Conservation (phyloP, 1,284 basidiomycete genomes). For the Schizophyllum amplum region DNA sequence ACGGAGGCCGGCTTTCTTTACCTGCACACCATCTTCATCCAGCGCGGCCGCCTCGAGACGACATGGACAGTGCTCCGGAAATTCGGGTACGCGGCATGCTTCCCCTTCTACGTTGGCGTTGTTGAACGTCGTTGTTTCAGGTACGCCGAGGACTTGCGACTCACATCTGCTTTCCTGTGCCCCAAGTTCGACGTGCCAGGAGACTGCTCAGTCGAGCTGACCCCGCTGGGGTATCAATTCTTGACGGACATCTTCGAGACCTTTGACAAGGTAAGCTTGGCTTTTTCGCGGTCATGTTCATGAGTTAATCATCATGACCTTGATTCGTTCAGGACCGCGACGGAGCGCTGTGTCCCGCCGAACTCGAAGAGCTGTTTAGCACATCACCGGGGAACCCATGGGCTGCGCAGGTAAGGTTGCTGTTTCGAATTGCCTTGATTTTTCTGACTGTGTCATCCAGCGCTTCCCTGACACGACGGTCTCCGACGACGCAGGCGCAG, state of each 20-base stretch:
- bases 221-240: slow-evolving; percentile 91
- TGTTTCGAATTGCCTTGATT: no score
- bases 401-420: no score
- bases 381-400: slow-evolving; percentile 96
- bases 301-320: neutral
- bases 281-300: neutral
- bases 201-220: slow-evolving; percentile 94
- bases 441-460: no score
- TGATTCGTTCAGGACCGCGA: slow-evolving; percentile 94
- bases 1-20: slow-evolving; percentile 94
- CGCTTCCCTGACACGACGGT: slow-evolving; percentile 89
- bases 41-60: slow-evolving; percentile 92
- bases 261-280: slow-evolving; percentile 76
- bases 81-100: slow-evolving; percentile 51
- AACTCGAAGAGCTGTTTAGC: slow-evolving; percentile 85
- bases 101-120: no score
- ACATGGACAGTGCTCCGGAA: slow-evolving; percentile 95
- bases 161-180: slow-evolving; percentile 82
- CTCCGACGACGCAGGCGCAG: slow-evolving; percentile 82
- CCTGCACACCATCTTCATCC: slow-evolving; percentile 95
- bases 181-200: slow-evolving; percentile 92
- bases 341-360: slow-evolving; percentile 81
- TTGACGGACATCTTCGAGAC: slow-evolving; percentile 96
- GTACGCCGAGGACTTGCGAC: slow-evolving; percentile 88
- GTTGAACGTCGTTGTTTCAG: no score